A percentile compares a stretch with the other conserved stretches of the same genome.
These are phyloP conservation scores for Lactarius psammicola DNA, from an alignment of 768 basidiomycete species.

Conservation along the genomic window DNA sequence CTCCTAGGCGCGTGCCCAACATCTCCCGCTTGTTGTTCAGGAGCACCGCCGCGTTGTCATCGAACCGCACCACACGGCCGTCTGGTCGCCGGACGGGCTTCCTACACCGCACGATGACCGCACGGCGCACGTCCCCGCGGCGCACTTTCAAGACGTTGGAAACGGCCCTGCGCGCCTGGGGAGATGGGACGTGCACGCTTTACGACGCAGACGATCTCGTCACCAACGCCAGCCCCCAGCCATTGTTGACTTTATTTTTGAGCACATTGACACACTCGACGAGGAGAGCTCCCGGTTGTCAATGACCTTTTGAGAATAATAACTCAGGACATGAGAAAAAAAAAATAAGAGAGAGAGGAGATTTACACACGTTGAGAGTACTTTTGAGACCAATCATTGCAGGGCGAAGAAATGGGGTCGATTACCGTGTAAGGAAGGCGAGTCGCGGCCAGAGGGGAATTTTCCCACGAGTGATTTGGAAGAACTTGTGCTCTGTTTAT, in stretches of 20 bases:
- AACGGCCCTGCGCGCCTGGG: constrained; percentile 59
- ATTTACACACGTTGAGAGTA: constrained; percentile 74
- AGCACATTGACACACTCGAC: constrained; percentile 96
- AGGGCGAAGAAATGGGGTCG: not conserved
- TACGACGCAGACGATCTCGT: constrained; percentile 95
- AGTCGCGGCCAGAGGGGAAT: not conserved
- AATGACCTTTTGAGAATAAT: constrained; percentile 63
- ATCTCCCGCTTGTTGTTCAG: constrained; percentile 96
- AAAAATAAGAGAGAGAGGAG: no score
- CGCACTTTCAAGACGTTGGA: constrained; percentile 87
- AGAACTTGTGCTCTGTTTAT: not conserved
- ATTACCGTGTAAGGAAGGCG: not conserved
- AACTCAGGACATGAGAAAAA: constrained; percentile 6
- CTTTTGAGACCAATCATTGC: constrained; percentile 94
- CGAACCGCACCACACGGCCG: constrained; percentile 84
- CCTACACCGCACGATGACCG: constrained; percentile 91
- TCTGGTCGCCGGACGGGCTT: constrained; percentile 85
- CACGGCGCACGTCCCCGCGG: constrained; percentile 91
- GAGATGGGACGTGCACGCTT: constrained; percentile 85
- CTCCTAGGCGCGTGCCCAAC: constrained; percentile 92
- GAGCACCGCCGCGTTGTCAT: constrained; percentile 94
- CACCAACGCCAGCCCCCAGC: constrained; percentile 90
- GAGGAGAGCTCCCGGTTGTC: constrained; percentile 93
- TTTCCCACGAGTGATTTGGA: constrained; percentile 27
- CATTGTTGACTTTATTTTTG: constrained; percentile 94